A percentile compares a stretch with the other conserved stretches of the same genome.
phyloP scores from a whole-genome alignment of 1,139 yeast species.

The Pichiaceae sp. region DNA sequence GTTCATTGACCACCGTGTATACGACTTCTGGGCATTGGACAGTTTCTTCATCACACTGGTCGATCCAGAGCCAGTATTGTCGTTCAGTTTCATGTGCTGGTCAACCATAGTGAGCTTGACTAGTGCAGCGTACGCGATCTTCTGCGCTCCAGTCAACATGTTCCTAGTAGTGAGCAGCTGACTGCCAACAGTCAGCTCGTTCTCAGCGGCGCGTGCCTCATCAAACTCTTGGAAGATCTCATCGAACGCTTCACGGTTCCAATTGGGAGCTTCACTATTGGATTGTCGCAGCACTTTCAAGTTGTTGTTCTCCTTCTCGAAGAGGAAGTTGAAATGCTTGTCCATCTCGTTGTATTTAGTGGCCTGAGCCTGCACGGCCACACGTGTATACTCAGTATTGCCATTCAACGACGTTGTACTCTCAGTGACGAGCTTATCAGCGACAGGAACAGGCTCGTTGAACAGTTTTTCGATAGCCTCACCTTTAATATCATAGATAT shows the following conservation, averaged over 20 bases:
- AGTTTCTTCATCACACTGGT: constrained; percentile 48
- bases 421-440: not conserved
- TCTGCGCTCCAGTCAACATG: constrained; percentile 75
- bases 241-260: not conserved
- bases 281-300: constrained; percentile 20
- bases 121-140: constrained; percentile 87
- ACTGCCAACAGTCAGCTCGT: constrained; percentile 43
- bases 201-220: constrained; percentile 31
- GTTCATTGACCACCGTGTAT: constrained; percentile 79
- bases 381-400: constrained; percentile 68
- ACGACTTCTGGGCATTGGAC: constrained; percentile 66
- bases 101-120: constrained; percentile 68
- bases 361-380: constrained; percentile 83
- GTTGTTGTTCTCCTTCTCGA: constrained; percentile 32
- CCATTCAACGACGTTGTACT: not conserved
- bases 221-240: not conserved
- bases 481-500: constrained; percentile 45
- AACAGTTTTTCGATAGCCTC: constrained; percentile 33
- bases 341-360: constrained; percentile 68
- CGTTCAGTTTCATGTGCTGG: constrained; percentile 74
- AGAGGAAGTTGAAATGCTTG: constrained; percentile 75
- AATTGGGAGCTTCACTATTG: constrained; percentile 2
- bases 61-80: constrained; percentile 42
- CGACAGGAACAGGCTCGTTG: constrained; percentile 6
- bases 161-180: constrained; percentile 76